Evolutionary conservation across 2,329 filamentous ascomycete genomes (phyloP), one percentile per base, ranked within the genome.

Genomic region (Botryotinia calthae): DNA sequence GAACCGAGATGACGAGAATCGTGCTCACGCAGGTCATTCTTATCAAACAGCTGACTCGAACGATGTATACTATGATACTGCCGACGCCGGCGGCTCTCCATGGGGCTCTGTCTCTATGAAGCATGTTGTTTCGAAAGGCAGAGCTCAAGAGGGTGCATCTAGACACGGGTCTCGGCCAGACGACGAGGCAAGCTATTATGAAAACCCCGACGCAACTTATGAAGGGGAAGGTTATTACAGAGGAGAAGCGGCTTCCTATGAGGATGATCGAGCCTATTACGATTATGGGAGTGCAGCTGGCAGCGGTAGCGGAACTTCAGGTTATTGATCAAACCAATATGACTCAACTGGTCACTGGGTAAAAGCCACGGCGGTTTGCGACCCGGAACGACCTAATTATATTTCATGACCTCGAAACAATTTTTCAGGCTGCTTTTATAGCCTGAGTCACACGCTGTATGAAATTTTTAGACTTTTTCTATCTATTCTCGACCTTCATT

Each of bases 71-170:
- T 79, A 78, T 51, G 86, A 87, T 66, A 84, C 87, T 20, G 48
- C 65, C 8, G 84, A 88, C 4, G 84, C 88, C 10, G 89, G 90
- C 0, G 91, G 91, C 0, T 83, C 93, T 4, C 91, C 91, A 0
- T 94, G 91, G 92, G 92, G 92, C 51, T 87, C 90, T 31, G 81
- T 93, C 76, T 91, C 86, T 74, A 85, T 93, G 82, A 85, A 83
- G 56, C 83, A 87, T 74, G 81, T 86, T 20, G 81, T 87, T 48
- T 81, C 82, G 54, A 80, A 81, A 40, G 85, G 85, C 22, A 84
- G 82, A 74, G 81, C 78, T 42, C 84, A 83, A 74, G 84, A 86
- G 75, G 82, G 83, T 73, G 82, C 79, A 68, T 85, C 83, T 9
- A 79, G 81, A 64, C 78, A 80, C 58, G 83, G 81, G 44, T 83